Percentiles rank a stretch among this genome's conserved stretches.
These are phyloP conservation scores for Salvia hispanica DNA, from an alignment of 257 asterid genomes.

Conservation along the genomic window DNA sequence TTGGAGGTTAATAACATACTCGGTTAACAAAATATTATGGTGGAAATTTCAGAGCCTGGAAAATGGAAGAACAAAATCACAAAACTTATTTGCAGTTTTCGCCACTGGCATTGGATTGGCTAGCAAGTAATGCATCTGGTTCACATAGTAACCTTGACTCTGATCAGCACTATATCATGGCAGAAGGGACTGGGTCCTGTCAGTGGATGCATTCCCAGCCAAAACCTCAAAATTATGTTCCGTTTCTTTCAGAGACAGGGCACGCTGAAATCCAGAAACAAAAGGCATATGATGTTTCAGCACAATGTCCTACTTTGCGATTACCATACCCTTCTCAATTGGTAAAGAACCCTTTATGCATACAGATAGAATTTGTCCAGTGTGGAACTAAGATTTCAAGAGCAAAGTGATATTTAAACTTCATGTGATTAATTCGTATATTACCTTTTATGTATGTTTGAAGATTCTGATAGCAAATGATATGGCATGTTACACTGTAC, in stretches of 20 bases:
- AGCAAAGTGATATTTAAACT: not conserved
- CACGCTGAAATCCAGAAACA: conserved; percentile 41
- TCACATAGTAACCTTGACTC: conserved; percentile 27
- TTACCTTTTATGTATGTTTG: conserved; percentile 17
- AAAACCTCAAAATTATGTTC: conserved; percentile 41
- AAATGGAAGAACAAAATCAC: conserved; percentile 45
- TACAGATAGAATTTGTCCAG: not conserved
- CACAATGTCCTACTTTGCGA: conserved; percentile 39
- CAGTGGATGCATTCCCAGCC: too few relatives aligned
- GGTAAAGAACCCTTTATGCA: conserved; percentile 30
- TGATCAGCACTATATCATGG: conserved; percentile 28
- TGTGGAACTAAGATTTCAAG: conserved; percentile 9
- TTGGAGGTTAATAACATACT: not conserved
- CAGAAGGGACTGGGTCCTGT: conserved; percentile 26
- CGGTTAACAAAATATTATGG: conserved; percentile 19
- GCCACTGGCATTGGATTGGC: conserved; percentile 42
- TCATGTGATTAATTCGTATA: not conserved
- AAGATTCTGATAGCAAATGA: conserved; percentile 11
- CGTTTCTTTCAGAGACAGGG: conserved; percentile 50
- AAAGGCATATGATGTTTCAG: conserved; percentile 30
- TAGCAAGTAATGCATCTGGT: conserved; percentile 34
- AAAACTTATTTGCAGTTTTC: conserved; percentile 32
- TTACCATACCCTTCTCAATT: conserved; percentile 35
- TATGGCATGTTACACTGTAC: not conserved
- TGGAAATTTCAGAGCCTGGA: conserved; percentile 18